Evolutionary conservation across 2,329 filamentous ascomycete genomes (phyloP).

Genomic region (Incumbomyces lentus): DNA sequence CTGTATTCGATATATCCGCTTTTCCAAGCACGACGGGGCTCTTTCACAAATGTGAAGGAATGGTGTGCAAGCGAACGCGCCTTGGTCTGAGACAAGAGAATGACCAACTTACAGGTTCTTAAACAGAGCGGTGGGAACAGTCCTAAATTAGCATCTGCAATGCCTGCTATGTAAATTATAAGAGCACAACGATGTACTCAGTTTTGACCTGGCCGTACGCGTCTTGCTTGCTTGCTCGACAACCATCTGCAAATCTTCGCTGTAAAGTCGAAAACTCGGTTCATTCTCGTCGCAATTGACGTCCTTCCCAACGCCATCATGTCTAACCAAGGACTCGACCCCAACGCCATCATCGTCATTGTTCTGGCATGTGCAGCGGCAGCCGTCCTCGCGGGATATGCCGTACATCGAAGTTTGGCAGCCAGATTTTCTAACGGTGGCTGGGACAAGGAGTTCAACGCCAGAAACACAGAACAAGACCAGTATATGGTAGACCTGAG

Average conservation of each 20-base stretch:
- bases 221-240: no score
- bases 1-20: not conserved
- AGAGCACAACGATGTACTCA: no score
- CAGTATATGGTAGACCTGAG: slow-evolving; percentile 5
- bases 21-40: not conserved
- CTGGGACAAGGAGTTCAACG: not conserved
- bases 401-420: not conserved
- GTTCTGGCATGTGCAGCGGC: not conserved
- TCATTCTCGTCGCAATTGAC: not conserved
- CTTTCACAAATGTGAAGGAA: not conserved
- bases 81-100: not conserved
- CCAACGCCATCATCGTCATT: not conserved
- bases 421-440: not conserved
- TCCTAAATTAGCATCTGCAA: no score
- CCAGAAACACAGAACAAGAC: slow-evolving; percentile 2
- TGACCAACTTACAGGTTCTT: not conserved
- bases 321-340: not conserved
- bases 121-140: no score
- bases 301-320: not conserved
- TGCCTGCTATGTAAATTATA: no score
- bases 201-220: no score
- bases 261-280: not conserved
- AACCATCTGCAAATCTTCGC: no score
- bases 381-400: not conserved
- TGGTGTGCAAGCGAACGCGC: not conserved